These are phyloP conservation scores for Fusarium nisikadoi DNA, from an alignment of 2,329 filamentous ascomycete species.

Conservation along the genomic window DNA sequence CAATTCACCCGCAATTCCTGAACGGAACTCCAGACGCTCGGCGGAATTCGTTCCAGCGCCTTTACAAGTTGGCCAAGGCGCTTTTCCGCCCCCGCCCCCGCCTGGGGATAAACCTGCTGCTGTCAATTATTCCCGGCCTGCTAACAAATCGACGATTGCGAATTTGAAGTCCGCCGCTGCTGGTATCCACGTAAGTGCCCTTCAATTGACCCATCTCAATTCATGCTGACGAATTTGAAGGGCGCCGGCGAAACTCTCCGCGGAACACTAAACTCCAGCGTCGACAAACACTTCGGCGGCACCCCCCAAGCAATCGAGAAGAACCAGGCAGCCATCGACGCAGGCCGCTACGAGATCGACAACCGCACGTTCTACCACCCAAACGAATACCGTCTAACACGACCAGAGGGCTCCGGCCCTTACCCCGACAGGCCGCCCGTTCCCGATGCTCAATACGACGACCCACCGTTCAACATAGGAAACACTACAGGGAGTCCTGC, in stretches of 20 bases:
- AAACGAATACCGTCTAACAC: constrained; percentile 24
- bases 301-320: constrained; percentile 27
- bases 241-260: constrained; percentile 42
- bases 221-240: constrained; percentile 8
- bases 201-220: accelerated
- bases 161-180: constrained; percentile 40
- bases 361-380: constrained; percentile 38
- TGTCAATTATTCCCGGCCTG: constrained; percentile 27
- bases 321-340: constrained; percentile 39
- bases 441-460: constrained; percentile 4
- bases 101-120: neutral
- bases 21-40: constrained; percentile 21
- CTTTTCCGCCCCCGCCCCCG: neutral
- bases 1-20: constrained; percentile 28
- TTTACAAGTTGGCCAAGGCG: constrained; percentile 9
- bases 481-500: constrained; percentile 6
- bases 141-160: constrained; percentile 34
- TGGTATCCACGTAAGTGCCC: constrained; percentile 32
- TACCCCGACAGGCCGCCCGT: neutral
- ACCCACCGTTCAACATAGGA: constrained; percentile 3
- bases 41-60: constrained; percentile 5
- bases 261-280: constrained; percentile 39
- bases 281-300: constrained; percentile 35
- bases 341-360: constrained; percentile 40
- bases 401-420: neutral